A percentile compares a stretch with the other conserved stretches of the same genome.
Evolutionary conservation across 73 alveolate genomes (phyloP).

Genomic region (Paraurostyla sp.): DNA sequence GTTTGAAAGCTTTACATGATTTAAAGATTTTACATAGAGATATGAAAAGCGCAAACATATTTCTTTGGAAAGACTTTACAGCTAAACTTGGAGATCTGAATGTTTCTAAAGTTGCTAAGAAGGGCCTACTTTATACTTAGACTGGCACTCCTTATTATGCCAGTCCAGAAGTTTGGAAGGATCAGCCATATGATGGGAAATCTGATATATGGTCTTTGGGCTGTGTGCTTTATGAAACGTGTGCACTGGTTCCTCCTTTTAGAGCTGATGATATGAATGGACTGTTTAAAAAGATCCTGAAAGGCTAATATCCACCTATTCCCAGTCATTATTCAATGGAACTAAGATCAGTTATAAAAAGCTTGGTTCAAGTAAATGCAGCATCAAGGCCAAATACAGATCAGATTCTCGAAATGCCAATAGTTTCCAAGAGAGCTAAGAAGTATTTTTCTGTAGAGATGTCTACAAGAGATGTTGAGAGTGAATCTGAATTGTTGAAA

Average conservation of each 20-base stretch:
- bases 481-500: slow-evolving; percentile 34
- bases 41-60: slow-evolving; percentile 92
- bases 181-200: slow-evolving; percentile 84
- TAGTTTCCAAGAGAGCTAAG: slow-evolving; percentile 25
- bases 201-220: slow-evolving; percentile 91
- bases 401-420: slow-evolving; percentile 4
- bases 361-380: slow-evolving; percentile 69
- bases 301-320: slow-evolving; percentile 78
- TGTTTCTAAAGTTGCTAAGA: slow-evolving; percentile 85
- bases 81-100: slow-evolving; percentile 84
- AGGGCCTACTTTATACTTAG: slow-evolving; percentile 73
- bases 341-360: slow-evolving; percentile 61
- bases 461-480: slow-evolving; percentile 1
- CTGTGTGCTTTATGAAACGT: slow-evolving; percentile 87
- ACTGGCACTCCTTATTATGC: slow-evolving; percentile 76
- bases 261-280: slow-evolving; percentile 92
- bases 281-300: slow-evolving; percentile 76
- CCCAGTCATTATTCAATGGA: slow-evolving; percentile 78
- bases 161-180: slow-evolving; percentile 72
- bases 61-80: slow-evolving; percentile 80
- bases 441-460: background rate
- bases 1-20: slow-evolving; percentile 91
- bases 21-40: slow-evolving; percentile 92
- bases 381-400: slow-evolving; percentile 41
- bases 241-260: slow-evolving; percentile 84